These are phyloP conservation scores for Calycina marina DNA, from an alignment of 2,329 filamentous ascomycete species.

Conservation along the genomic window DNA sequence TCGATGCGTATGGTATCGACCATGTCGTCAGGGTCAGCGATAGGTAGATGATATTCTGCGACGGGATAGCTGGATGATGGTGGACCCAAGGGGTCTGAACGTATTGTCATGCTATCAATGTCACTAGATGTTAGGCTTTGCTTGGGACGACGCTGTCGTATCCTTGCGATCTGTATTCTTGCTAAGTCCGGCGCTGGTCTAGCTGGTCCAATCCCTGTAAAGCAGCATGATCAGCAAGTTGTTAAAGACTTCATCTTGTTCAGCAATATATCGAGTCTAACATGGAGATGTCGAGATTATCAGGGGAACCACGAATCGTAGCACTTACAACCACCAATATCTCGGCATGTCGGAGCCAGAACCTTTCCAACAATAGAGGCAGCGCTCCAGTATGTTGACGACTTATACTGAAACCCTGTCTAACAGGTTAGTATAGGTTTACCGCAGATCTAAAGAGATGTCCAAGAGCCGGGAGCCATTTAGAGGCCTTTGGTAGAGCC, in stretches of 20 bases:
- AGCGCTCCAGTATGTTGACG: constrained; percentile 64
- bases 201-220: constrained; percentile 60
- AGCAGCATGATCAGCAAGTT: no score
- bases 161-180: constrained; percentile 54
- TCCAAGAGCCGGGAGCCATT: no score
- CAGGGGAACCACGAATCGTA: no score
- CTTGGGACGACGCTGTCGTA: constrained; percentile 44
- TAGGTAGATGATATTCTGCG: constrained; percentile 48
- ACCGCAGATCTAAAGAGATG: no score
- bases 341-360: constrained; percentile 54
- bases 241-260: no score
- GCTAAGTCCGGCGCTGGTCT: constrained; percentile 52
- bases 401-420: constrained; percentile 69
- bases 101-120: constrained; percentile 48
- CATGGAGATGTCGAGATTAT: no score
- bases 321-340: constrained; percentile 60
- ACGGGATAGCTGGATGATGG: constrained; percentile 43
- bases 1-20: constrained; percentile 57
- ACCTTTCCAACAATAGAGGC: constrained; percentile 63
- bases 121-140: constrained; percentile 43
- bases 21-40: constrained; percentile 35
- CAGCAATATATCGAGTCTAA: no score
- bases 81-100: constrained; percentile 56
- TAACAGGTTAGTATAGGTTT: no score
- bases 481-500: no score